Evolutionary conservation across 441 rosid genomes (phyloP).

Genomic region (Capsella rubella): DNA sequence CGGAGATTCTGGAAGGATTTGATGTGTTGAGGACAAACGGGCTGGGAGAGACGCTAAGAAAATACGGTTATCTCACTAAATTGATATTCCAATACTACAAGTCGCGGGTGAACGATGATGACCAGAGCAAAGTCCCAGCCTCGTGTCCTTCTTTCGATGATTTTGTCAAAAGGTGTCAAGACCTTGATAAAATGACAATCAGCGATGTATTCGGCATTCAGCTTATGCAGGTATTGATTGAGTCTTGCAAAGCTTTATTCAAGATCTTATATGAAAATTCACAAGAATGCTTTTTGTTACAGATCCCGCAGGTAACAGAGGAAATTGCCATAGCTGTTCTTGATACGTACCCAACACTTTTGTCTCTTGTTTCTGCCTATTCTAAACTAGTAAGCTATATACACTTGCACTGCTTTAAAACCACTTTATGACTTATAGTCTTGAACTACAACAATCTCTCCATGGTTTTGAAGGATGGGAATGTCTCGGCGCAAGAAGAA

Average conservation of each 20-base stretch:
- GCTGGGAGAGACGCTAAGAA: constrained; percentile 80
- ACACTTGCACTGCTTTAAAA: background rate
- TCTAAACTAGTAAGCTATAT: constrained; percentile 73
- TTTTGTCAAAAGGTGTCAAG: constrained; percentile 76
- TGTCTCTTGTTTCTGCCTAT: constrained; percentile 84
- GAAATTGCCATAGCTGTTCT: constrained; percentile 78
- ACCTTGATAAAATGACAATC: constrained; percentile 80
- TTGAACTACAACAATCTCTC: background rate
- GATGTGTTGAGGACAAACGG: constrained; percentile 81
- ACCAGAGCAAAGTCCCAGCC: constrained; percentile 42
- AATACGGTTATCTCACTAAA: constrained; percentile 76
- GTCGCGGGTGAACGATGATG: constrained; percentile 44
- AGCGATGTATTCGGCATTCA: constrained; percentile 89
- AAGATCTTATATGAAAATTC: background rate
- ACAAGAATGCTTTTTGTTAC: constrained; percentile 25
- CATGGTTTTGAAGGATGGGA: constrained; percentile 65
- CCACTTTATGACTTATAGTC: background rate
- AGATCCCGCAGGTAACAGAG: constrained; percentile 93
- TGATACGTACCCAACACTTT: constrained; percentile 78
- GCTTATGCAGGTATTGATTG: constrained; percentile 84
- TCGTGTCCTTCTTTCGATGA: constrained; percentile 64
- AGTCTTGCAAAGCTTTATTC: constrained; percentile 15
- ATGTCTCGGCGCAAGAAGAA: constrained; percentile 73
- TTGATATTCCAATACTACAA: constrained; percentile 71
- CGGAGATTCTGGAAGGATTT: constrained; percentile 94